Percentiles rank a stretch among this genome's conserved stretches.
These are phyloP conservation scores for Collariella sp. DNA, from an alignment of 495 filamentous ascomycete species.

Conservation along the genomic window DNA sequence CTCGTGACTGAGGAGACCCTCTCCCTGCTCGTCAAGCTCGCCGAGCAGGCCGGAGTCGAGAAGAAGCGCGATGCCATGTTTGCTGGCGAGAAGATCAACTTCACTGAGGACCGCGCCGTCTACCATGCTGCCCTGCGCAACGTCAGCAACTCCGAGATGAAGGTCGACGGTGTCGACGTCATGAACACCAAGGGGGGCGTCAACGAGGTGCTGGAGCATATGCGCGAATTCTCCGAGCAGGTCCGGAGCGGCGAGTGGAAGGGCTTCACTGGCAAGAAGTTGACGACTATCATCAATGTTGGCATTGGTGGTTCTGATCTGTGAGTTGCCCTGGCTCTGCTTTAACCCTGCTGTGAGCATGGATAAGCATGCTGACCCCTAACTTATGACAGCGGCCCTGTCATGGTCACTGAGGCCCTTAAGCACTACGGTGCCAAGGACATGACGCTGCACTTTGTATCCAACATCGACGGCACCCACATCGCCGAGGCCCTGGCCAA, in stretches of 20 bases:
- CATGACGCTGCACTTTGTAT: constrained; percentile 91
- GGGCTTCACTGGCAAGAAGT: constrained; percentile 95
- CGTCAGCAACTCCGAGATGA: constrained; percentile 71
- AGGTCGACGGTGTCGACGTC: constrained; percentile 90
- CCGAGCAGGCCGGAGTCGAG: constrained; percentile 83
- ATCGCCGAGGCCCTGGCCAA: constrained; percentile 84
- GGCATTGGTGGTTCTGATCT: constrained; percentile 98
- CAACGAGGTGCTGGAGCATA: constrained; percentile 85
- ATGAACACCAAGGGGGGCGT: constrained; percentile 66
- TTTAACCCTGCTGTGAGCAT: neutral
- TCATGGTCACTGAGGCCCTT: constrained; percentile 96
- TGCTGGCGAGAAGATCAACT: constrained; percentile 95
- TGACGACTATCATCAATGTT: constrained; percentile 93
- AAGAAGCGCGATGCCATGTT: constrained; percentile 96
- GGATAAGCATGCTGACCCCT: neutral
- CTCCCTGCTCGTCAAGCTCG: constrained; percentile 74
- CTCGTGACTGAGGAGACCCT: constrained; percentile 90
- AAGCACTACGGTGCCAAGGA: constrained; percentile 83
- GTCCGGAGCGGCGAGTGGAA: constrained; percentile 95
- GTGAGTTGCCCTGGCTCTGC: constrained; percentile 45
- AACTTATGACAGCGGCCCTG: constrained; percentile 59
- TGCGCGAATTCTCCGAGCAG: constrained; percentile 94
- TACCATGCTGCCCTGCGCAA: constrained; percentile 94
- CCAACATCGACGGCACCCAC: constrained; percentile 98
- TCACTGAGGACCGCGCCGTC: constrained; percentile 92